Evolutionary conservation across 2,329 filamentous ascomycete genomes (phyloP), one percentile per base, ranked within the genome.

Genomic region (Thielaviopsis ethacetica): DNA sequence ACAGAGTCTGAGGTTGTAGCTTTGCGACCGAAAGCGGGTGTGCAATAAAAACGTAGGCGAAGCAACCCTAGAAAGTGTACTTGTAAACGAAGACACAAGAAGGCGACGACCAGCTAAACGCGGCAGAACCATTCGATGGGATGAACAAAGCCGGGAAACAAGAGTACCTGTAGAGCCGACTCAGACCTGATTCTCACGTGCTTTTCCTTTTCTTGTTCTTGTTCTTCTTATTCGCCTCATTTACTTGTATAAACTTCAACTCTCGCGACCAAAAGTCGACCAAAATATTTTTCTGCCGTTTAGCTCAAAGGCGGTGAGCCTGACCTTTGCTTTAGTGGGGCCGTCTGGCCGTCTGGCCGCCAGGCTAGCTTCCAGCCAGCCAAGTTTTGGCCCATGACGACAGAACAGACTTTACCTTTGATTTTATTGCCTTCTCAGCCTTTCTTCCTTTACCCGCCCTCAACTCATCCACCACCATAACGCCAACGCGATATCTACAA

Each of bases 201-300:
- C n/a, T n/a, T 9, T 17, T 44, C 12, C 21, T 3, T 49, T 30
- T 56, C 30, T 24, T 27, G 27, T 56, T 24, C 38, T 17, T 44
- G 3, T 44, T 44, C 2, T 44, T 44, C 17, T 41, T 44, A 34
- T 44, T 44, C 30, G 30, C 30, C 17, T 44, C 17, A 15, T 15
- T 41, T 10, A n/a, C 5, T 17, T 44, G 10, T 17, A 41, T 2
- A 15, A n/a, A 17, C 2, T n/a, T 41, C 3, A 2, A 41, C 34
- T 12, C 15, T 17, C 15, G 13, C 54, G 44, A 50, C 17, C 41
- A 22, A 44, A 44, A 44, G 38, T 2, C 13, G 10, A 5, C n/a
- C 53, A 41, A 51, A 61, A 61, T 59, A 55, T 57, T 61, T 61
- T 61, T 59, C 56, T 61, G 59, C 59, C 56, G 51, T 53, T 7